A percentile compares a stretch with the other conserved stretches of the same genome.
Evolutionary conservation across 257 asterid species (phyloP).

Genomic region (Echites panduratus): DNA sequence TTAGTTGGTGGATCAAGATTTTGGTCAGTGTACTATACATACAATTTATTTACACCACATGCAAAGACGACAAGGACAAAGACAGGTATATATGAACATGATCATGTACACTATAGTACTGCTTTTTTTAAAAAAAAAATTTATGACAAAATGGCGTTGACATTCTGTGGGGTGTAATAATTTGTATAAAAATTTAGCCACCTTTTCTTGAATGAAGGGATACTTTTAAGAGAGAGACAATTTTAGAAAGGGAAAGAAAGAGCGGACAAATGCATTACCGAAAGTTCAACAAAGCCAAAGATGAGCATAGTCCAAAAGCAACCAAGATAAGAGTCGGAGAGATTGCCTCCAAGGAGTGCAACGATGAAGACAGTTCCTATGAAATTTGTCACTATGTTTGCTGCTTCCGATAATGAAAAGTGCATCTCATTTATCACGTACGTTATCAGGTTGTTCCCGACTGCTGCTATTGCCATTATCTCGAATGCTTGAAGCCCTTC

Average conservation of each 20-base stretch:
- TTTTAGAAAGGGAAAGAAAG: background rate
- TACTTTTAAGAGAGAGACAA: background rate
- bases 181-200: background rate
- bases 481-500: conserved; percentile 91
- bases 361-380: conserved; percentile 77
- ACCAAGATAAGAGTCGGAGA: conserved; percentile 88
- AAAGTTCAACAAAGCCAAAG: conserved; percentile 80
- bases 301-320: conserved; percentile 92
- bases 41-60: conserved; percentile 17
- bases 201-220: background rate
- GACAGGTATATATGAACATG: background rate
- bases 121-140: too few species aligned
- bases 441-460: conserved; percentile 89
- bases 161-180: conserved; percentile 10
- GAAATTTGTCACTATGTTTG: conserved; percentile 85
- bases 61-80: conserved; percentile 7
- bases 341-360: conserved; percentile 81
- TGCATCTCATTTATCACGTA: conserved; percentile 93
- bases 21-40: background rate
- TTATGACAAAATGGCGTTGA: background rate
- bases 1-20: background rate
- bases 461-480: conserved; percentile 97
- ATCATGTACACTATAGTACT: background rate
- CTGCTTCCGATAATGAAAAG: conserved; percentile 69
- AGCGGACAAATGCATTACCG: conserved; percentile 31